These are phyloP conservation scores for Parasarocladium wereldwijsianum DNA, from an alignment of 2,329 filamentous ascomycete genomes.

Conservation along the genomic window DNA sequence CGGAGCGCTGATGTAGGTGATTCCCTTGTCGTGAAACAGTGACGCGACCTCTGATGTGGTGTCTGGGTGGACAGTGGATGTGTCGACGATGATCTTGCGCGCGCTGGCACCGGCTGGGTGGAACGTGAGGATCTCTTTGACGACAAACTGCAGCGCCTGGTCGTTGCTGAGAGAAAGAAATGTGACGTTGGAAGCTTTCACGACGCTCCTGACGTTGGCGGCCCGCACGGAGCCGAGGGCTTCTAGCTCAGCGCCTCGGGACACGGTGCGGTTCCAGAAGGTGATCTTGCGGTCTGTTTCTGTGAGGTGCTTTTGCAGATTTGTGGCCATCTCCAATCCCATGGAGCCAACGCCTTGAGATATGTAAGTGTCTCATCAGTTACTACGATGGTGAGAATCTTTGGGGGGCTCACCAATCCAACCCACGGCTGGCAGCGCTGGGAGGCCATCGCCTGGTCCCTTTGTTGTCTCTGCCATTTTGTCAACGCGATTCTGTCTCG, in stretches of 20 bases:
- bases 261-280: conserved; percentile 32
- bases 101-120: conserved; percentile 7
- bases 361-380: background rate
- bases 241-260: conserved; percentile 21
- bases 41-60: conserved; percentile 18
- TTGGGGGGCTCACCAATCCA: conserved; percentile 2
- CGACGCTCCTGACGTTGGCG: conserved; percentile 12
- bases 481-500: too few relatives aligned
- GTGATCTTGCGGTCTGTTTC: conserved; percentile 11
- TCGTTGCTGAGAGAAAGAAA: conserved; percentile 30
- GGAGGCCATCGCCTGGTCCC: too few relatives aligned
- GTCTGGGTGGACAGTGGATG: conserved; percentile 32
- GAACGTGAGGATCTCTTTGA: conserved; percentile 15
- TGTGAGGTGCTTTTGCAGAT: conserved; percentile 27
- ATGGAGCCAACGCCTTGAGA: conserved; percentile 32
- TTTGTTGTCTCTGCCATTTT: too few relatives aligned
- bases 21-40: conserved; percentile 14
- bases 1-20: conserved; percentile 26
- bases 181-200: conserved; percentile 16
- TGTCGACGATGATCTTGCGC: conserved; percentile 31
- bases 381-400: background rate
- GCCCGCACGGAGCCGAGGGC: conserved; percentile 13
- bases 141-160: conserved; percentile 17
- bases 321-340: conserved; percentile 33
- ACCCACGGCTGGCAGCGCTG: background rate